These are phyloP conservation scores for Debaryomyces psychrophilus DNA, from an alignment of 1,139 yeast species.

Conservation along the genomic window DNA sequence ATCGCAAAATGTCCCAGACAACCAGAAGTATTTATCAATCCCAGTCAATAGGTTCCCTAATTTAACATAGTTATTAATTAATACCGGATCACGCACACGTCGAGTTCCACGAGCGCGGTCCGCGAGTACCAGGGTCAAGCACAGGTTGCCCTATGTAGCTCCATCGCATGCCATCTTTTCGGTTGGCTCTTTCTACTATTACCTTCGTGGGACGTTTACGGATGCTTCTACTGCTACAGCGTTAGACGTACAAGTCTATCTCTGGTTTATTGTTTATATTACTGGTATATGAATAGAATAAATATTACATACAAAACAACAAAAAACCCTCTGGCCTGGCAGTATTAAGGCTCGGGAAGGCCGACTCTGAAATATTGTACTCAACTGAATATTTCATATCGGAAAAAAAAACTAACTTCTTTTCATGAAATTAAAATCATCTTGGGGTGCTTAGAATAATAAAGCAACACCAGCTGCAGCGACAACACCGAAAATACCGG, in stretches of 20 bases:
- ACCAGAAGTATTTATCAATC: too few relatives aligned
- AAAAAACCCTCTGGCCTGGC: not conserved
- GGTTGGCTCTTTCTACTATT: too few relatives aligned
- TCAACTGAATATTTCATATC: not conserved
- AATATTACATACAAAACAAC: slow-evolving; percentile 12
- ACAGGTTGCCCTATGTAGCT: too few relatives aligned
- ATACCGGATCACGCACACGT: too few relatives aligned
- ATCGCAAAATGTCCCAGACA: too few relatives aligned
- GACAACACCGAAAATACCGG: slow-evolving; percentile 40
- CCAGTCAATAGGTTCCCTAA: too few relatives aligned
- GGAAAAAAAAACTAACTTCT: slow-evolving; percentile 9
- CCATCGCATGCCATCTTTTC: too few relatives aligned
- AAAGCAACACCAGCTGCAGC: slow-evolving; percentile 52
- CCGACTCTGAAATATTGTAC: slow-evolving; percentile 1
- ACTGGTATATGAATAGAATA: slow-evolving; percentile 10
- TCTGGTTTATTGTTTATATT: slow-evolving; percentile 9
- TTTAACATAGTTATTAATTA: not conserved
- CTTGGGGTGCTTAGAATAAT: slow-evolving; percentile 35
- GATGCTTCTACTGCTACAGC: too few relatives aligned
- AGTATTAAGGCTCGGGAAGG: not conserved
- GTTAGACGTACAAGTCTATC: not conserved
- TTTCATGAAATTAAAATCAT: slow-evolving; percentile 3
- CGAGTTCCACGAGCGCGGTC: too few relatives aligned
- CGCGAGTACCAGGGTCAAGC: too few relatives aligned
- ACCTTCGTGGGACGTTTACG: too few relatives aligned